Evolutionary conservation across 2,329 filamentous ascomycete genomes (phyloP).

Genomic region (Eurotiales sp.): DNA sequence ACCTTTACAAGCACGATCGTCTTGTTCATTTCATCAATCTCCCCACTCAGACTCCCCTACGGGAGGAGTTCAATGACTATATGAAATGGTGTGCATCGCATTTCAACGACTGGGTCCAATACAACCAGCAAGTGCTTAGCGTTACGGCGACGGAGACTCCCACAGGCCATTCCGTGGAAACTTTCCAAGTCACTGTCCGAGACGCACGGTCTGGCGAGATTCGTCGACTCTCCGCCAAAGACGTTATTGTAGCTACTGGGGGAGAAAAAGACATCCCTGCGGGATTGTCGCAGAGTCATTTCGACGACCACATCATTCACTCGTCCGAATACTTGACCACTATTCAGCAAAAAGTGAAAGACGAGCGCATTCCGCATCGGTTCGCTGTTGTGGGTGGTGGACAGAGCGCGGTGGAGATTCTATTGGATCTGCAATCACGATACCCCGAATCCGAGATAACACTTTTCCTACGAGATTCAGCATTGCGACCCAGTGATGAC

Average conservation of each 20-base stretch:
- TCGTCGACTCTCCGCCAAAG: slow-evolving; percentile 3
- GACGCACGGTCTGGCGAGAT: slow-evolving; percentile 1
- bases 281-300: background rate
- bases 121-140: slow-evolving; percentile 10
- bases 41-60: slow-evolving; percentile 13
- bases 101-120: slow-evolving; percentile 9
- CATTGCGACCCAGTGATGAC: slow-evolving; percentile 13
- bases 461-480: slow-evolving; percentile 14
- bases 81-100: slow-evolving; percentile 16
- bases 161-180: background rate
- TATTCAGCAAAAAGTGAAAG: background rate
- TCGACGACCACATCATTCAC: slow-evolving; percentile 4
- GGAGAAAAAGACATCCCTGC: slow-evolving; percentile 11
- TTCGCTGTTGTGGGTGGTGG: slow-evolving; percentile 14
- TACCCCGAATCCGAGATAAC: slow-evolving; percentile 9
- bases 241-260: slow-evolving; percentile 15
- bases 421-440: slow-evolving; percentile 11
- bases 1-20: slow-evolving; percentile 9
- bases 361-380: slow-evolving; percentile 3
- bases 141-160: slow-evolving; percentile 2
- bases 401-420: slow-evolving; percentile 15
- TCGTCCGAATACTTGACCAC: slow-evolving; percentile 11
- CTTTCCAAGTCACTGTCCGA: slow-evolving; percentile 2
- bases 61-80: slow-evolving; percentile 16
- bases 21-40: slow-evolving; percentile 14